phyloP scores from a whole-genome alignment of 2,329 filamentous ascomycete species.

The Elsinoe batatas region DNA sequence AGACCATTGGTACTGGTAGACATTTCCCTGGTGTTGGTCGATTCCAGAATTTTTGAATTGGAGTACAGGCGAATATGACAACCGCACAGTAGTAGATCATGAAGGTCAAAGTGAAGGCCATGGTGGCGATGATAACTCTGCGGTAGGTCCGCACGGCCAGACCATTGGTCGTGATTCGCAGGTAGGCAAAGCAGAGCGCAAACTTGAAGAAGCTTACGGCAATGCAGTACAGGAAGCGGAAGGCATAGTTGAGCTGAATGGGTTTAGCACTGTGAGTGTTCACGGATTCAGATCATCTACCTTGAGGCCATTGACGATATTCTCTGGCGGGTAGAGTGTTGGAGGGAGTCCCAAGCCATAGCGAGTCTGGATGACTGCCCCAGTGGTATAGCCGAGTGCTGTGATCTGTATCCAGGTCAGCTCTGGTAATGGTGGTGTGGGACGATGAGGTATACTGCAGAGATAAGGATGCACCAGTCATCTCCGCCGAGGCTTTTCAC shows the following conservation, averaged over 20 bases:
- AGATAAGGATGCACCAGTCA: slow-evolving; percentile 6
- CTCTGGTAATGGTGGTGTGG: neutral
- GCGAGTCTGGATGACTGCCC: slow-evolving; percentile 7
- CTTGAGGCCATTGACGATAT: neutral
- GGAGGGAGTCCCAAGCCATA: slow-evolving; percentile 5
- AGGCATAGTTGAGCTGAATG: slow-evolving; percentile 7
- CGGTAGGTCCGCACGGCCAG: neutral
- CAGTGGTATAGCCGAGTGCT: slow-evolving; percentile 1
- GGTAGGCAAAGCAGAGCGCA: slow-evolving; percentile 10
- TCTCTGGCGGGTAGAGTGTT: neutral
- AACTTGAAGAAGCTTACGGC: slow-evolving; percentile 11
- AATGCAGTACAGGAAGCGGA: slow-evolving; percentile 11
- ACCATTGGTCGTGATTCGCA: slow-evolving; percentile 8
- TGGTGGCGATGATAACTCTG: neutral
- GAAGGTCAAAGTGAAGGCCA: slow-evolving; percentile 6
- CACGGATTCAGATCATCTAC: neutral
- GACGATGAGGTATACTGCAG: neutral
- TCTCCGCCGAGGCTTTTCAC: slow-evolving; percentile 8
- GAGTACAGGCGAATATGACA: slow-evolving; percentile 12
- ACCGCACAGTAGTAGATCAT: slow-evolving; percentile 8
- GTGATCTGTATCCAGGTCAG: neutral
- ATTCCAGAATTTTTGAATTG: slow-evolving; percentile 8
- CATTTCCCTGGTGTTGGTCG: slow-evolving; percentile 7
- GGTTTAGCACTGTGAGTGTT: neutral
- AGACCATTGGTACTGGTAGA: slow-evolving; percentile 3